Base-by-base conservation (phyloP, 306 rosid genomes). In the Biancaea sappan region DNA sequence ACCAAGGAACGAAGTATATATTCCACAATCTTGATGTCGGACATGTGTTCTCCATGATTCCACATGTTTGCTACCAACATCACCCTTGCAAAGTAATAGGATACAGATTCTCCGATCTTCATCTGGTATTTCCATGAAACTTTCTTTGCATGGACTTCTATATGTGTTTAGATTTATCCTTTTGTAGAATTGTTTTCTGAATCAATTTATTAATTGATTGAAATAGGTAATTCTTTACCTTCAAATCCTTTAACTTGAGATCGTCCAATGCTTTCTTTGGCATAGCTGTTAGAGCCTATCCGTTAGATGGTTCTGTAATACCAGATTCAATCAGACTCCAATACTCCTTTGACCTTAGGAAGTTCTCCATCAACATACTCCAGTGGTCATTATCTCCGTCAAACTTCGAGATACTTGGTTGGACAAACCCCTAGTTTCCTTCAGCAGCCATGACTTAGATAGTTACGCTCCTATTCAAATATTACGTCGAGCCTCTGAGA, bases 1-100 rank as follows among this genome's bases (percentile, higher is more conserved):
- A 65, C 40, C 16, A 32, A 18, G 22, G 29, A 18, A 32, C 32
- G 46, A 41, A 57, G 25, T 50, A 62, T 9, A 0, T 72, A 2
- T 35, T 70, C 75, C 19, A 48, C 34, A 53, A 73, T 50, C 7
- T 15, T 41, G 13, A 73, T 61, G 44, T 73, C 54, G 2, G 40
- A 24, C 69, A 72, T 57, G 7, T 28, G 26, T 22, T 72, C 77
- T 40, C 77, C 57, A 58, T 59, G 24, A n/a, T 8, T 13, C 53
- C 19, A 28, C 58, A 72, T 37, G 44, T 72, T 72, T 8, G 69
- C 69, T 52, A 58, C 69, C 58, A 16, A 41, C 77, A 72, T 72
- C 54, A 72, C 69, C 43, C 44, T 57, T 40, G 25, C 38, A 48
- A 11, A 66, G 31, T 38, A n/a, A n/a, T n/a, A n/a, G n/a, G n/a